These are phyloP conservation scores for Metschnikowia cerradonensis DNA, from an alignment of 805 yeast species.

Conservation along the genomic window DNA sequence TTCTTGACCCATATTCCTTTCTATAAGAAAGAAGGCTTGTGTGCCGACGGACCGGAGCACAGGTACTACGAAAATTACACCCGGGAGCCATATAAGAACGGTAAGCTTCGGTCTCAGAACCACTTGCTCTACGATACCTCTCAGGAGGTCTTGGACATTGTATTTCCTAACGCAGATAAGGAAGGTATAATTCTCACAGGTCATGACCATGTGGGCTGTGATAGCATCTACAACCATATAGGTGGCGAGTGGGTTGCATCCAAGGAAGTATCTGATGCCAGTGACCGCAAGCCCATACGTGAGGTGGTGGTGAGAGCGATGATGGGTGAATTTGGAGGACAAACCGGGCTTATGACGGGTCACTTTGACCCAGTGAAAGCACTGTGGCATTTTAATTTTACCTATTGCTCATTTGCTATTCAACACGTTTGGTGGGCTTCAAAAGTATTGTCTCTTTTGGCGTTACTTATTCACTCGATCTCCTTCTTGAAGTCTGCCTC, in stretches of 20 bases:
- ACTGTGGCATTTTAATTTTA: conserved; percentile 64
- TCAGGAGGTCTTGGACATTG: conserved; percentile 62
- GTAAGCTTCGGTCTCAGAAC: conserved; percentile 77
- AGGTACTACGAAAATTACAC: conserved; percentile 47
- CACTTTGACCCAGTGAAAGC: conserved; percentile 42
- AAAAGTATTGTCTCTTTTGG: conserved; percentile 42
- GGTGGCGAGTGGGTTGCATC: conserved; percentile 59
- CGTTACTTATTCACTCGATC: conserved; percentile 28
- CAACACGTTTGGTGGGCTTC: conserved; percentile 98
- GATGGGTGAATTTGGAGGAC: conserved; percentile 96
- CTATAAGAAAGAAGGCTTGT: conserved; percentile 74
- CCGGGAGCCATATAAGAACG: conserved; percentile 63
- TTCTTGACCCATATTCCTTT: conserved; percentile 87
- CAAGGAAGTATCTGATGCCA: conserved; percentile 26
- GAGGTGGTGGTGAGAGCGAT: conserved; percentile 87
- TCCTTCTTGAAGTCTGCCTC: background rate
- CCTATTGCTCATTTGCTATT: conserved; percentile 73
- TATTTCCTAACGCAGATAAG: conserved; percentile 57
- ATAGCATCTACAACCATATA: conserved; percentile 51
- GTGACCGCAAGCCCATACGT: conserved; percentile 42
- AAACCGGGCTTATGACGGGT: conserved; percentile 81
- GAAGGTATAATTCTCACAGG: conserved; percentile 87
- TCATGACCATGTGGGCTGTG: conserved; percentile 96
- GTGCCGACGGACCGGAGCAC: conserved; percentile 78
- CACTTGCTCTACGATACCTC: conserved; percentile 68